Conservation (phyloP, 2,329 filamentous ascomycete species). For the Zymoseptoria passerinii region DNA sequence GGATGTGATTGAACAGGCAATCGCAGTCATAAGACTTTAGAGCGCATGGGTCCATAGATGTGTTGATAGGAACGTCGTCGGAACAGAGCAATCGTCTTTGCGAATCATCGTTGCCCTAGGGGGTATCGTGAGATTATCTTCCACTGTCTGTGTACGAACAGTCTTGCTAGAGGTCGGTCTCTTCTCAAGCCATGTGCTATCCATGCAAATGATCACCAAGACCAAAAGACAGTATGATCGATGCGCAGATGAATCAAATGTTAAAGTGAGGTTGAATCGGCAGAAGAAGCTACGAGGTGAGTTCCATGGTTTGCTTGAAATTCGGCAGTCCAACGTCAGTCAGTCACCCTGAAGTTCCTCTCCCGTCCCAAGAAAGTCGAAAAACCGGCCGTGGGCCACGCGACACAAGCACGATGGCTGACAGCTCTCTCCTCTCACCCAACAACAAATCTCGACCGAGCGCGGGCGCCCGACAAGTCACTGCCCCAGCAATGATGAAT, state of each 20-base stretch:
- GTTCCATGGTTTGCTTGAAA: background rate
- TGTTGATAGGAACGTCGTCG: too few species aligned
- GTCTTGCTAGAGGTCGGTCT: too few species aligned
- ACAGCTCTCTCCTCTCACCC: background rate
- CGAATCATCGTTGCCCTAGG: too few species aligned
- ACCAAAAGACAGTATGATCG: background rate
- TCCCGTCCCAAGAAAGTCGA: background rate
- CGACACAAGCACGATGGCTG: background rate
- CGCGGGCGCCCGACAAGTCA: constrained; percentile 20
- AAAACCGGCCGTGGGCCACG: background rate
- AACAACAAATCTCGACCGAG: constrained; percentile 2
- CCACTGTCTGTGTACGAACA: too few species aligned
- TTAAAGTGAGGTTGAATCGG: background rate
- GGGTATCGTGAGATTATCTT: too few species aligned
- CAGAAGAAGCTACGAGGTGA: background rate
- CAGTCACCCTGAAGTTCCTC: background rate
- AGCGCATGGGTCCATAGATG: too few species aligned
- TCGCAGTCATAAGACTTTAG: too few species aligned
- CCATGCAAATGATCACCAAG: too few species aligned
- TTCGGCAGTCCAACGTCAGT: background rate
- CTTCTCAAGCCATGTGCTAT: background rate
- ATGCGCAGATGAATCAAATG: background rate
- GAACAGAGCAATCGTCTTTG: too few species aligned
- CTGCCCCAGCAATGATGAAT: constrained; percentile 46
- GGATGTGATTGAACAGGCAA: too few species aligned